Evolutionary conservation across 2,329 filamentous ascomycete genomes (phyloP).

Genomic region (Tolypocladium cylindrosporum): DNA sequence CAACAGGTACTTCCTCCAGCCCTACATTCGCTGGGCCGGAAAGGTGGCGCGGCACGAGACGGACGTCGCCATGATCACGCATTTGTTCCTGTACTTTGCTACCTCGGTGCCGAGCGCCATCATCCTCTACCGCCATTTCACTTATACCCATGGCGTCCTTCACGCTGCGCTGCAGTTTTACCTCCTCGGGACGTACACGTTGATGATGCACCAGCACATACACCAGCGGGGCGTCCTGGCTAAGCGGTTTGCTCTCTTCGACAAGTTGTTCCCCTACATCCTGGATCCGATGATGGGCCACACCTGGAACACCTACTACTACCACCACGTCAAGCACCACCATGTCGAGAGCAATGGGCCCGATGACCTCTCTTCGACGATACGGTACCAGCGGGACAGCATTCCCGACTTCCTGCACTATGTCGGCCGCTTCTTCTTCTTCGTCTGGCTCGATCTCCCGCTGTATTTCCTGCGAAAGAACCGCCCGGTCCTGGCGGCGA

Average conservation of each 20-base stretch:
- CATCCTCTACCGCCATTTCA: constrained; percentile 55
- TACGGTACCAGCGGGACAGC: constrained; percentile 66
- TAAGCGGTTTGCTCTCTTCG: constrained; percentile 44
- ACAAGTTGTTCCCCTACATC: constrained; percentile 61
- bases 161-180: constrained; percentile 57
- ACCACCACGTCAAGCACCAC: constrained; percentile 80
- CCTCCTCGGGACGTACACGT: constrained; percentile 64
- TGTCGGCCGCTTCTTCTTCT: constrained; percentile 60
- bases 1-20: constrained; percentile 41
- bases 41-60: constrained; percentile 52
- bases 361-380: constrained; percentile 64
- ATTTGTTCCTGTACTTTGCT: constrained; percentile 60
- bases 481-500: constrained; percentile 42
- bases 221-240: constrained; percentile 62
- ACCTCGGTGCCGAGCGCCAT: constrained; percentile 62
- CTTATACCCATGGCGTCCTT: constrained; percentile 54
- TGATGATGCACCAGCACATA: constrained; percentile 81
- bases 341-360: constrained; percentile 76
- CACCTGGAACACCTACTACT: constrained; percentile 78
- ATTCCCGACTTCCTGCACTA: constrained; percentile 59
- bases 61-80: constrained; percentile 70
- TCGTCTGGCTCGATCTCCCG: constrained; percentile 67
- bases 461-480: constrained; percentile 59
- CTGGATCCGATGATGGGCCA: constrained; percentile 70
- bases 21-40: constrained; percentile 48